phyloP scores from a whole-genome alignment of 2,329 filamentous ascomycete genomes.

The Aspergillus floridensis region DNA sequence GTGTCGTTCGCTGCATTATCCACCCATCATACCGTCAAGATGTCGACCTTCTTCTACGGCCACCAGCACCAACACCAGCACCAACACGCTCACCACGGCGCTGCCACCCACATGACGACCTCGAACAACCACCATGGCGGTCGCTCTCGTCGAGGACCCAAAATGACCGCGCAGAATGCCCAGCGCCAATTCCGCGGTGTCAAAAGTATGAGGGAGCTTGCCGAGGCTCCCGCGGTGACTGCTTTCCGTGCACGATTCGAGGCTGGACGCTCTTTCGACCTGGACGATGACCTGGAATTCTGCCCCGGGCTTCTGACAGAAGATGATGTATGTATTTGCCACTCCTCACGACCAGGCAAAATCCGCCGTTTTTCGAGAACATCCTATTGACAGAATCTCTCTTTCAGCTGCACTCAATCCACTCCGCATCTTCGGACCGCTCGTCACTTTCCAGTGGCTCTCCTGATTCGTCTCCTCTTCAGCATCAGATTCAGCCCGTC shows the following conservation, averaged over 20 bases:
- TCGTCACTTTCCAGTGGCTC: constrained; percentile 94
- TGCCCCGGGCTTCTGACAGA: constrained; percentile 90
- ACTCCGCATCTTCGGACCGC: constrained; percentile 84
- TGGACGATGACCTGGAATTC: constrained; percentile 95
- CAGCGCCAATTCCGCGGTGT: constrained; percentile 85
- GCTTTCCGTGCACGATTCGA: constrained; percentile 87
- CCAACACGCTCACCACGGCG: constrained; percentile 47
- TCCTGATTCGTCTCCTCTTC: constrained; percentile 84
- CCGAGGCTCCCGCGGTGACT: constrained; percentile 70
- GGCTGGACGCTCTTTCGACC: constrained; percentile 86
- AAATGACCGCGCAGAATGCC: constrained; percentile 75
- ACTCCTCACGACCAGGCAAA: not conserved
- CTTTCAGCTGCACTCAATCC: constrained; percentile 79
- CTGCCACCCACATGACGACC: constrained; percentile 50
- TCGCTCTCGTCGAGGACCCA: constrained; percentile 79
- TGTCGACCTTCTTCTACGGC: constrained; percentile 49
- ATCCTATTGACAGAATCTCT: constrained; percentile 19
- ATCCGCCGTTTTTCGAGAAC: not conserved
- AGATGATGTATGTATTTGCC: constrained; percentile 67
- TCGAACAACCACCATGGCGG: constrained; percentile 78
- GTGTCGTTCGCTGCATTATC: constrained; percentile 6
- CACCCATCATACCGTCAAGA: constrained; percentile 30
- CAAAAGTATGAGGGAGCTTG: constrained; percentile 80
- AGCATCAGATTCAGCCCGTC: constrained; percentile 72
- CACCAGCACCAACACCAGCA: constrained; percentile 49